A percentile compares a stretch with the other conserved stretches of the same genome.
Evolutionary conservation across 768 basidiomycete genomes (phyloP).

Genomic region (Podaxis carcinomalis): DNA sequence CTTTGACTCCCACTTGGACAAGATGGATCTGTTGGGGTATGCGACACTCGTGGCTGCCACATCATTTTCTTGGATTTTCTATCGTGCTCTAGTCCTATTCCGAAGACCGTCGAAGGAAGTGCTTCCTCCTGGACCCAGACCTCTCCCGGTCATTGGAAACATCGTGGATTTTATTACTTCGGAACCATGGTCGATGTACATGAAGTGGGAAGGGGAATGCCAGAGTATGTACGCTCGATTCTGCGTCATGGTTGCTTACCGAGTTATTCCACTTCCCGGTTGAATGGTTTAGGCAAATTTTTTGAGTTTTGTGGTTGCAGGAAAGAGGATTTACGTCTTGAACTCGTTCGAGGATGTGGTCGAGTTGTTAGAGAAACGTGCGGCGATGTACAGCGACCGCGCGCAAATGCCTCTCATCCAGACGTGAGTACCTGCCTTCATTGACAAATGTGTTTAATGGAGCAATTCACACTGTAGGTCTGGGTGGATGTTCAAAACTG

Average conservation of each 20-base stretch:
- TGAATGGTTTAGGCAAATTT: conserved; percentile 2
- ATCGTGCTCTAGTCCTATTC: not conserved
- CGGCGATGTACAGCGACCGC: conserved; percentile 4
- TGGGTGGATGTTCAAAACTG: conserved; percentile 7
- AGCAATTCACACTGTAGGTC: not conserved
- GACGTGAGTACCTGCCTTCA: not conserved
- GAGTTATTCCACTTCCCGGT: not conserved
- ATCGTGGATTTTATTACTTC: not conserved
- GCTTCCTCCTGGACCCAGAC: not conserved
- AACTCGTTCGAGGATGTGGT: not conserved
- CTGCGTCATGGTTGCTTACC: not conserved
- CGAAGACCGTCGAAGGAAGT: not conserved
- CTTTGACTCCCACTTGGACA: not conserved
- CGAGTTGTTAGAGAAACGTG: conserved; percentile 6
- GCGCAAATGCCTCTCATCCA: not conserved
- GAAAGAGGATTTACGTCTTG: not conserved
- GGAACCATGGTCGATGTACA: not conserved
- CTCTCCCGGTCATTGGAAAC: too few relatives aligned
- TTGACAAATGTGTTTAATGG: not conserved
- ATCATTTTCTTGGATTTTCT: not conserved
- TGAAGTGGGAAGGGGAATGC: not conserved
- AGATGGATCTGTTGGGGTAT: not conserved
- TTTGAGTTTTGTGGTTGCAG: not conserved
- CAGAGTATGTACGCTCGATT: not conserved
- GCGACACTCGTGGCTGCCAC: not conserved